Conservation (phyloP, 2,329 filamentous ascomycete species). For the Aspergillus japonicus region DNA sequence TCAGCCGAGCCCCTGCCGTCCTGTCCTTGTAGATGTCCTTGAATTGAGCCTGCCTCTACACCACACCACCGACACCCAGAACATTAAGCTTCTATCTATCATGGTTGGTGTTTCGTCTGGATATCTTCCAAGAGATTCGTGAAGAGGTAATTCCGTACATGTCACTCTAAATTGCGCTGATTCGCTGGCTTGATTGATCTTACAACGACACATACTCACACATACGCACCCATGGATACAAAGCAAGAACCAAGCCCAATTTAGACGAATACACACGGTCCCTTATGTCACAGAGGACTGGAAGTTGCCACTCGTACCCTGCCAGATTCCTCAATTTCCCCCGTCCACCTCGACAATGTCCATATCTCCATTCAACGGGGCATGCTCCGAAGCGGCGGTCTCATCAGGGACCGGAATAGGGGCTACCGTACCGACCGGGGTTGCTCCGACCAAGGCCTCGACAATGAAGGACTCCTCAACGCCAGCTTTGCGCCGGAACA, state of each 20-base stretch:
- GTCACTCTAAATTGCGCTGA: background rate
- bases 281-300: background rate
- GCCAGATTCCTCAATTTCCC: constrained; percentile 8
- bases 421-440: constrained; percentile 41
- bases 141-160: too few species aligned
- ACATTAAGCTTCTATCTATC: too few species aligned
- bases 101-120: too few species aligned
- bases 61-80: too few species aligned
- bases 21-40: too few species aligned
- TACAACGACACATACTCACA: background rate
- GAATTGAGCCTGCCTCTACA: too few species aligned
- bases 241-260: background rate
- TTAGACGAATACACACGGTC: background rate
- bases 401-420: constrained; percentile 18
- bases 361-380: constrained; percentile 29
- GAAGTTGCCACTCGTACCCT: constrained; percentile 11
- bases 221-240: constrained; percentile 8
- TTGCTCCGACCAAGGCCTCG: constrained; percentile 54
- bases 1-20: too few species aligned
- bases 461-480: constrained; percentile 76
- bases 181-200: background rate
- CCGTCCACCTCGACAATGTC: constrained; percentile 30
- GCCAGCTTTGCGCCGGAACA: constrained; percentile 76
- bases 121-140: too few species aligned
- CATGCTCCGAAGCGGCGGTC: constrained; percentile 12